Evolutionary conservation across 2,329 filamentous ascomycete genomes (phyloP), one percentile per base, ranked within the genome.

Genomic region (Neofusicoccum cordaticola): DNA sequence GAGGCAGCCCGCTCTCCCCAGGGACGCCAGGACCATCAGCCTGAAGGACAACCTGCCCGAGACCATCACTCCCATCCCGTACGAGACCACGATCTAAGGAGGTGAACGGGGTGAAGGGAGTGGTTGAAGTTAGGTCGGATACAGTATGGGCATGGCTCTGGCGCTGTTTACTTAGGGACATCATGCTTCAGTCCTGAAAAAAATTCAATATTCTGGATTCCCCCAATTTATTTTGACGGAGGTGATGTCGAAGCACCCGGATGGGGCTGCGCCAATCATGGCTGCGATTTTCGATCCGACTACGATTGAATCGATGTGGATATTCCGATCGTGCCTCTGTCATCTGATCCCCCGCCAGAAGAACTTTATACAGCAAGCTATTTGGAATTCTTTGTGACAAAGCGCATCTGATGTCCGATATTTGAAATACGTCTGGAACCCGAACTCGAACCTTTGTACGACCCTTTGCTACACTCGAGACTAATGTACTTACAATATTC

Each of bases 71-170:
- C 93, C 94, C 74, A 87, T 98, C 75, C 84, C 95, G 77, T 99
- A 98, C 89, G 95, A 98, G 88, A 99, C 95, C 76, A 94, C 92
- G 79, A 98, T 99, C 83, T 99, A 95, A 88, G 78, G 71, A 61
- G 68, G 37, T 39, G 70, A 69, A 69, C 60, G 61, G 67, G 69
- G 58, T 68, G 70, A 35, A 22, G 53, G 53, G 63, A 47, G 47
- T 60, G 63, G 56, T 61, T 27, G 63, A 47, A 41, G 53, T 47
- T 60, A 44, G 52, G 62, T 50, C 22, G 62, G 45, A 42, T 34
- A 60, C 51, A 45, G 50, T 63, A 41, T 47, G 58, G 61, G 41
- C 50, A 63, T 63, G 61, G 63, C 45, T 65, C 45, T 64, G 62
- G 62, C 62, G 62, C 62, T 57, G 62, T 64, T 57, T 57, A 64